phyloP scores from a whole-genome alignment of 169 alveolate genomes.

The Plasmodium fragile region DNA sequence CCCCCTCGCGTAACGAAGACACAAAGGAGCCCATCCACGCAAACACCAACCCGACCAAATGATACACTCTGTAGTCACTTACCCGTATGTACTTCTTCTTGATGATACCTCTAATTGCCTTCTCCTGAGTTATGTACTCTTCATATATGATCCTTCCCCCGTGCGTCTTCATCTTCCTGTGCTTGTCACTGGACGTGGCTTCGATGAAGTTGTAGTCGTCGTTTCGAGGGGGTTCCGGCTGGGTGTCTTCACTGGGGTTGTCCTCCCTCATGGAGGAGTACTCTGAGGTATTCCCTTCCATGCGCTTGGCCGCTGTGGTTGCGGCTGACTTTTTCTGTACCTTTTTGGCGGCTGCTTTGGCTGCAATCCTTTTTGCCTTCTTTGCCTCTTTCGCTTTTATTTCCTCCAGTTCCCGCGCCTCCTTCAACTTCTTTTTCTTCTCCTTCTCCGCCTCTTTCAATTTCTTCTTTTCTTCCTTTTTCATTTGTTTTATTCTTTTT shows the following conservation, averaged over 20 bases:
- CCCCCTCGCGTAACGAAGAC: neutral
- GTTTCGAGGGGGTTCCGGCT: neutral
- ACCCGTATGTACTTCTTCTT: constrained; percentile 63
- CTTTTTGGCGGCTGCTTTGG: neutral
- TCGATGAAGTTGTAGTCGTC: constrained; percentile 60
- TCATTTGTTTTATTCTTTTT: neutral
- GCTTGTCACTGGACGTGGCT: constrained; percentile 6
- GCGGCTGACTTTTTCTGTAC: neutral
- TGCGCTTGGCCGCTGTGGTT: neutral
- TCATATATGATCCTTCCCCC: constrained; percentile 19
- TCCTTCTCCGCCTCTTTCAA: neutral
- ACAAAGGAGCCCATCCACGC: neutral
- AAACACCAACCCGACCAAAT: neutral
- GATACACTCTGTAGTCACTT: neutral
- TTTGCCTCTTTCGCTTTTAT: neutral
- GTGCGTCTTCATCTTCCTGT: neutral
- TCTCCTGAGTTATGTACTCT: constrained; percentile 73
- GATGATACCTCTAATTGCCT: constrained; percentile 66
- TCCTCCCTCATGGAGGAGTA: neutral
- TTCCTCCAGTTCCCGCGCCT: neutral
- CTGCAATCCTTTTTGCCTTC: neutral
- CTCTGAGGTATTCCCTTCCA: neutral
- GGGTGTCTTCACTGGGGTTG: neutral
- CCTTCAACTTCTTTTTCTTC: neutral
- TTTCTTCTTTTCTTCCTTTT: constrained; percentile 12